Base-by-base conservation (phyloP, 208 protist species). In the Strigomonas culicis region DNA sequence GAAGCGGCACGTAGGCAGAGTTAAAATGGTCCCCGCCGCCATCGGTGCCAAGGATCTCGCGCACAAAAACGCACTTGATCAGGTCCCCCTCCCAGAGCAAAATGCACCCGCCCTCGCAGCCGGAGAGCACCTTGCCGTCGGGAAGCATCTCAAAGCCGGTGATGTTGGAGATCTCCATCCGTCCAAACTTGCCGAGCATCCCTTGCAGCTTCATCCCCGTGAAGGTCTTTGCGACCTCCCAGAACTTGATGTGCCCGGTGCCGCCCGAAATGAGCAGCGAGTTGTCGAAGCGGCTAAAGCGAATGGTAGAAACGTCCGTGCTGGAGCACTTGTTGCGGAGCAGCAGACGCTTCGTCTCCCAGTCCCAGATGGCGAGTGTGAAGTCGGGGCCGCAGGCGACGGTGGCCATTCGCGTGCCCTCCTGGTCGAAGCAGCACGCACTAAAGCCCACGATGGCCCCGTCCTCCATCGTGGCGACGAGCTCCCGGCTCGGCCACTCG, bases 181-280 rank as follows among this genome's bases (percentile, higher is more conserved):
- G 94, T 11, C 98, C 98, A 68, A 99, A 99, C 79, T 99, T 99
- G 25, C 98, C 98, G 50, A 99, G 85, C 15, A 90, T 76, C 24
- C 97, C 95, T 59, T 98, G 89, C 19, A 99, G 84, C 71, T 99
- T 99, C 59, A 98, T 82, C 0, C 98, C 98, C 0, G 98, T 99
- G 77, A 99, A 99, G 21, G 98, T 99, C 27, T 90, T 71, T 0
- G 98, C 97, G 96, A 99, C 99, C 41, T 93, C 87, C 98, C 98
- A 99, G 70, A 99, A 99, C 56, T 98, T 98, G 57, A 99, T 97
- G 74, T 99, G 98, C 0, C 97, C 97, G 0, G 78, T 79, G 3
- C 98, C 98, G 15, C 89, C 92, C 0, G 96, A 98, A 44, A 93
- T 89, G 15, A 99, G 88, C 1, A 82, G 70, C 1, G 95, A 92